These are phyloP conservation scores for Volvox africanus DNA, from an alignment of 139 green algal genomes.

Conservation along the genomic window DNA sequence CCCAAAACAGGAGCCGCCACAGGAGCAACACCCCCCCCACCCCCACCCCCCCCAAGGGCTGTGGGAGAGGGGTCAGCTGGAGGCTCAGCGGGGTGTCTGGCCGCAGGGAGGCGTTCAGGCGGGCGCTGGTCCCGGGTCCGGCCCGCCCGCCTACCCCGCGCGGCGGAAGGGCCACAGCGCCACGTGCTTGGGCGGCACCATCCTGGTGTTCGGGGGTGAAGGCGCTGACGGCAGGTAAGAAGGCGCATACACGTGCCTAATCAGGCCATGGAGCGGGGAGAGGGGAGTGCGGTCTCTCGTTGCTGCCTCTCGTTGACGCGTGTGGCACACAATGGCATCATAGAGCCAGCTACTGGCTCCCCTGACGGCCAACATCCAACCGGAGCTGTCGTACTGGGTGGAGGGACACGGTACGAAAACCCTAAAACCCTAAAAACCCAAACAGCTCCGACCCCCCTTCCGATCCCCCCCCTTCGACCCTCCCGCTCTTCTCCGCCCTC, in stretches of 20 bases:
- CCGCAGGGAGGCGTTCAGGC: background rate
- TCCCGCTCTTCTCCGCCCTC: too few relatives aligned
- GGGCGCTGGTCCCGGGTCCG: background rate
- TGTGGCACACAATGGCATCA: too few relatives aligned
- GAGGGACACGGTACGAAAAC: too few relatives aligned
- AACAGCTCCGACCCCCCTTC: too few relatives aligned
- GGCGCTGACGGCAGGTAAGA: background rate
- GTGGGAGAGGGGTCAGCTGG: background rate
- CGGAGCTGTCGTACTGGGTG: too few relatives aligned
- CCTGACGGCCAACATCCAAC: too few relatives aligned
- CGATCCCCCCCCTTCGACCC: too few relatives aligned
- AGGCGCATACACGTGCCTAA: background rate
- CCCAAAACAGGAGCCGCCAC: background rate
- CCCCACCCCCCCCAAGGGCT: background rate
- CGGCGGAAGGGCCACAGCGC: constrained; percentile 35
- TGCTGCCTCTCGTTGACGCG: too few relatives aligned
- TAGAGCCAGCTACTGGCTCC: too few relatives aligned
- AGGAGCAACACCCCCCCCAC: background rate
- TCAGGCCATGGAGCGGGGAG: too few relatives aligned
- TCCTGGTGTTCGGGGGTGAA: constrained; percentile 46
- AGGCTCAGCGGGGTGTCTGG: background rate
- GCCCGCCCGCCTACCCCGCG: background rate
- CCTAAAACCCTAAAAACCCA: too few relatives aligned
- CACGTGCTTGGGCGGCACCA: background rate
- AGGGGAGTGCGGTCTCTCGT: too few relatives aligned